Percentiles rank a stretch among this genome's conserved stretches.
phyloP scores from a whole-genome alignment of 805 yeast genomes.

The Lipomyces lipofer region DNA sequence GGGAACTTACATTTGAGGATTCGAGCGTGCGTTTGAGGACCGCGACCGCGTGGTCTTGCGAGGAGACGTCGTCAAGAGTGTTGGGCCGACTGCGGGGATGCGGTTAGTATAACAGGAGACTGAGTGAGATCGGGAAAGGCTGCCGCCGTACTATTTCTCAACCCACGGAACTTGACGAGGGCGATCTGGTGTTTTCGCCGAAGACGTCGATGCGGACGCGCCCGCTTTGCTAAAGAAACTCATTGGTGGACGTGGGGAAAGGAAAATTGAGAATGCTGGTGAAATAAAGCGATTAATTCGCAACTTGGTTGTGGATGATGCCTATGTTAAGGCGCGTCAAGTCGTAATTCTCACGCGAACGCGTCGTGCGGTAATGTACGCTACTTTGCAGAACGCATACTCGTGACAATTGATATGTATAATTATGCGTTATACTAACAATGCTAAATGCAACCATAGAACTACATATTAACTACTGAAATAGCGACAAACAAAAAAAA shows the following conservation, averaged over 20 bases:
- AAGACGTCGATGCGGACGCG: background rate
- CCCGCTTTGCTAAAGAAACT: background rate
- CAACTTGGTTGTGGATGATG: background rate
- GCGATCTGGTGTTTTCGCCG: background rate
- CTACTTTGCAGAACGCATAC: background rate
- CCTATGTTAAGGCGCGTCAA: too few species aligned
- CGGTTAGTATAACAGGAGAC: background rate
- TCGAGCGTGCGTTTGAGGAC: conserved; percentile 76
- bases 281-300: background rate
- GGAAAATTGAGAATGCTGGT: background rate
- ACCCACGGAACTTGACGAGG: conserved; percentile 69
- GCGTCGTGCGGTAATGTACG: conserved; percentile 2
- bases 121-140: background rate
- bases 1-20: conserved; percentile 78
- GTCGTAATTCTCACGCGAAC: background rate
- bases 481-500: too few species aligned
- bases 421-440: too few species aligned
- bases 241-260: background rate
- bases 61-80: conserved; percentile 79
- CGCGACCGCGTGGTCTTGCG: conserved; percentile 86
- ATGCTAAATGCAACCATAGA: too few species aligned
- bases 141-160: conserved; percentile 65
- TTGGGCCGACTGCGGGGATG: conserved; percentile 67
- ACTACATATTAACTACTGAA: too few species aligned
- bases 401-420: too few species aligned